Evolutionary conservation across 2,329 filamentous ascomycete species (phyloP).

Genomic region (Botrytis byssoidea): DNA sequence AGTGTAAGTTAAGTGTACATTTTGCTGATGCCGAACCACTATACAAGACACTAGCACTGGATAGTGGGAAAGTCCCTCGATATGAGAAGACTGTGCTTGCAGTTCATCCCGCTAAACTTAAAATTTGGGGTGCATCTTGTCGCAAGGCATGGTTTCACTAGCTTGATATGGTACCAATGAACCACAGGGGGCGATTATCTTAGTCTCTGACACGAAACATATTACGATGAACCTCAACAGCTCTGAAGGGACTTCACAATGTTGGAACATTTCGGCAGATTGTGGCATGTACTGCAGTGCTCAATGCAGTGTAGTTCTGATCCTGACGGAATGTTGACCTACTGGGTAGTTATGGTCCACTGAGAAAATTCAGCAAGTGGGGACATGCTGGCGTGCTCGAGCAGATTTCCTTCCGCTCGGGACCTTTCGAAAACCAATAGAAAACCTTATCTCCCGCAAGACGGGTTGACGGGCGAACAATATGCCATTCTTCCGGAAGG

Average conservation of each 20-base stretch:
- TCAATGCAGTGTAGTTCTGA: neutral
- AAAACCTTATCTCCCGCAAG: neutral
- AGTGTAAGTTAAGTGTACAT: neutral
- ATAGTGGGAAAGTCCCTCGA: neutral
- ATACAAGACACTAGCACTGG: neutral
- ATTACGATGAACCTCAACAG: neutral
- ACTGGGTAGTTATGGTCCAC: neutral
- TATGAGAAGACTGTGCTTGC: neutral
- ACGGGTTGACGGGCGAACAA: neutral
- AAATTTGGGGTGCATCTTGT: slow-evolving; percentile 3
- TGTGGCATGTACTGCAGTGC: neutral
- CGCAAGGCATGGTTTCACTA: neutral
- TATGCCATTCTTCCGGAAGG: too few relatives aligned
- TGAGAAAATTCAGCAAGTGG: neutral
- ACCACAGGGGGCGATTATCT: neutral
- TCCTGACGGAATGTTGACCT: neutral
- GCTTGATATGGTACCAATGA: neutral
- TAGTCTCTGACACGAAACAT: neutral
- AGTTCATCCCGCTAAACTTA: slow-evolving; percentile 6
- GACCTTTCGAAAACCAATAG: neutral
- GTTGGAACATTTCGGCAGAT: neutral
- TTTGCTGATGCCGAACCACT: neutral
- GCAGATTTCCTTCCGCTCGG: slow-evolving; percentile 1
- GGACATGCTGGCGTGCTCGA: neutral
- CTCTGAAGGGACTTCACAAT: neutral